phyloP scores from a whole-genome alignment of 75 land plant genomes.

The Gnetum montanum region DNA sequence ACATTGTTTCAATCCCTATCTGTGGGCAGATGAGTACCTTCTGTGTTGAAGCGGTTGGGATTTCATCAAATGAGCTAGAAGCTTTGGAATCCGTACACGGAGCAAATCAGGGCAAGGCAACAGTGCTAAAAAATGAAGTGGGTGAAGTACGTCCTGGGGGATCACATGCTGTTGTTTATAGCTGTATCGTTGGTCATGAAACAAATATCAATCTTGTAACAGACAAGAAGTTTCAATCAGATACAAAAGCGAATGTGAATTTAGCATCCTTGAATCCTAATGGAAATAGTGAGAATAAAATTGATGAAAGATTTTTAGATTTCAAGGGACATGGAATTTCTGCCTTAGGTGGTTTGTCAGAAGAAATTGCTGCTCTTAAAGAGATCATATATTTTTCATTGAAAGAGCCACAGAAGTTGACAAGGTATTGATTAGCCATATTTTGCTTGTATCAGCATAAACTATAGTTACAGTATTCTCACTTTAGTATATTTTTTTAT shows the following conservation, averaged over 20 bases:
- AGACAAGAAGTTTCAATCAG: too few species aligned
- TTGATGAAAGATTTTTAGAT: background rate
- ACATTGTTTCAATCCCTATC: conserved; percentile 61
- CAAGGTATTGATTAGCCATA: conserved; percentile 51
- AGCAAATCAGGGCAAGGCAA: too few species aligned
- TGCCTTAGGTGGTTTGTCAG: conserved; percentile 81
- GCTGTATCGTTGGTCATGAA: conserved; percentile 6
- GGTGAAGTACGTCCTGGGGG: background rate
- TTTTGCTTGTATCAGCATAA: too few species aligned
- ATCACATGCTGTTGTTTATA: background rate
- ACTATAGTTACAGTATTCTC: too few species aligned
- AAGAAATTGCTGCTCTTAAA: conserved; percentile 56
- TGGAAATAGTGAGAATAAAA: background rate
- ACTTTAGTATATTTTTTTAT: too few species aligned
- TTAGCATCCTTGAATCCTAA: too few species aligned
- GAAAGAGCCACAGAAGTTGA: conserved; percentile 26
- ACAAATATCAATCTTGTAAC: conserved; percentile 4
- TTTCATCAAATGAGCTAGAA: conserved; percentile 1
- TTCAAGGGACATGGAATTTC: conserved; percentile 14
- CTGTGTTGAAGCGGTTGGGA: conserved; percentile 24
- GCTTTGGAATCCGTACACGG: background rate
- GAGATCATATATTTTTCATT: conserved; percentile 67
- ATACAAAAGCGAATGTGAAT: too few species aligned
- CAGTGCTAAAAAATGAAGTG: background rate
- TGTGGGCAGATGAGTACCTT: conserved; percentile 47